A percentile compares a stretch with the other conserved stretches of the same genome.
phyloP scores from a whole-genome alignment of 768 basidiomycete species.

The Suillus cothurnatus region DNA sequence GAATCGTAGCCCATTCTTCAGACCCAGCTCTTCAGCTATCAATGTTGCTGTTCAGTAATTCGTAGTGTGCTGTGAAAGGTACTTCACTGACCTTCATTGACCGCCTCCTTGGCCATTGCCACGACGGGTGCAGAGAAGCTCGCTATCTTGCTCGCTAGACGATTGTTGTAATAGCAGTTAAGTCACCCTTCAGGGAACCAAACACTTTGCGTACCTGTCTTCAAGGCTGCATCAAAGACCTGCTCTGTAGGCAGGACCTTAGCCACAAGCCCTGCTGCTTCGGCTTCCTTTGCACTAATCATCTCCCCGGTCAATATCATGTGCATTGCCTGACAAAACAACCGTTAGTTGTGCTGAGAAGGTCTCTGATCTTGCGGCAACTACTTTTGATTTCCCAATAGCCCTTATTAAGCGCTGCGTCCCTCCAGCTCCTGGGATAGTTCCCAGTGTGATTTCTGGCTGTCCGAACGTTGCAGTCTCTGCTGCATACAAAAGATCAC shows the following conservation, averaged over 20 bases:
- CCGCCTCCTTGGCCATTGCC: conserved; percentile 51
- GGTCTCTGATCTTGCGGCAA: neutral
- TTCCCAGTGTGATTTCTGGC: conserved; percentile 93
- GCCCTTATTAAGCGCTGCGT: conserved; percentile 86
- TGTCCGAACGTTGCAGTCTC: conserved; percentile 90
- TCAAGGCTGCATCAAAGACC: conserved; percentile 48
- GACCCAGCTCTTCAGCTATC: conserved; percentile 48
- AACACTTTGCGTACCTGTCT: conserved; percentile 28
- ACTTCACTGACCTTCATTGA: conserved; percentile 41
- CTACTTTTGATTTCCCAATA: conserved; percentile 74
- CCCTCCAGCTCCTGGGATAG: conserved; percentile 93
- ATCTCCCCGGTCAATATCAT: conserved; percentile 53
- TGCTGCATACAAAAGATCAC: conserved; percentile 90
- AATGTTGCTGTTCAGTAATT: neutral
- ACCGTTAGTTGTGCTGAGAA: neutral
- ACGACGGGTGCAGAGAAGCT: conserved; percentile 32
- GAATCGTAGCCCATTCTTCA: conserved; percentile 46
- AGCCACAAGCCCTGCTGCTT: conserved; percentile 48
- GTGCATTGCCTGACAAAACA: conserved; percentile 48
- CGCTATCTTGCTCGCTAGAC: conserved; percentile 33
- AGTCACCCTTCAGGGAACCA: neutral
- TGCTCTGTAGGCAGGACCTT: conserved; percentile 42
- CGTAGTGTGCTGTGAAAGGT: neutral
- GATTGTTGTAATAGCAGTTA: neutral
- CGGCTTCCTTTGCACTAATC: conserved; percentile 48